Percentiles rank a stretch among this genome's conserved stretches.
These are phyloP conservation scores for Rhizophagus clarus DNA, from an alignment of 192 early-diverging fungal genomes.

Conservation along the genomic window DNA sequence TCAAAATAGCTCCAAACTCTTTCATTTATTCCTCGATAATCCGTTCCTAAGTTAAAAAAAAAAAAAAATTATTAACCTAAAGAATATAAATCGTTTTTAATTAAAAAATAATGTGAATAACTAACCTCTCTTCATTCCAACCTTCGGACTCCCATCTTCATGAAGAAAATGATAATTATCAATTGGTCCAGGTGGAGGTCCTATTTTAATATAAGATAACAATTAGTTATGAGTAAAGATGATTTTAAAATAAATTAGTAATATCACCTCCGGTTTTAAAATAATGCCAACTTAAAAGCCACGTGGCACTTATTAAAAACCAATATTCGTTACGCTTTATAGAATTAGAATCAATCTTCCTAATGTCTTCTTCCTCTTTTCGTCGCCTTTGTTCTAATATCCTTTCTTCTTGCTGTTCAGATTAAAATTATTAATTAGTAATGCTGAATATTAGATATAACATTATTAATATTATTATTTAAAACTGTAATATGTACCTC, in stretches of 20 bases:
- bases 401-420: conserved; percentile 37
- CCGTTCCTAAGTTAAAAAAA: conserved; percentile 28
- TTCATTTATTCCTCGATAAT: conserved; percentile 45
- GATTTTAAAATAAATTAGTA: neutral
- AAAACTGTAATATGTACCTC: conserved; percentile 15
- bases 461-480: neutral
- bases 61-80: neutral
- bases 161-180: conserved; percentile 42
- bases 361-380: conserved; percentile 40
- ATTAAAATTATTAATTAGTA: neutral
- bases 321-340: conserved; percentile 41
- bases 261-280: conserved; percentile 46
- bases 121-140: conserved; percentile 46
- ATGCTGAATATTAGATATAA: neutral
- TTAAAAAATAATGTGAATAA: neutral
- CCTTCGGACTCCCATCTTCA: conserved; percentile 42
- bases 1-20: conserved; percentile 44
- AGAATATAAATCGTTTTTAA: neutral
- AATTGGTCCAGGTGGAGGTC: conserved; percentile 41
- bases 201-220: conserved; percentile 19
- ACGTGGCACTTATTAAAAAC: conserved; percentile 46
- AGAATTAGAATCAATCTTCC: conserved; percentile 36
- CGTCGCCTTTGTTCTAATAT: conserved; percentile 37
- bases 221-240: neutral
- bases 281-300: conserved; percentile 44